These are phyloP conservation scores for Cocos nucifera DNA, from an alignment of 176 grass and related monocot genomes.

Conservation along the genomic window DNA sequence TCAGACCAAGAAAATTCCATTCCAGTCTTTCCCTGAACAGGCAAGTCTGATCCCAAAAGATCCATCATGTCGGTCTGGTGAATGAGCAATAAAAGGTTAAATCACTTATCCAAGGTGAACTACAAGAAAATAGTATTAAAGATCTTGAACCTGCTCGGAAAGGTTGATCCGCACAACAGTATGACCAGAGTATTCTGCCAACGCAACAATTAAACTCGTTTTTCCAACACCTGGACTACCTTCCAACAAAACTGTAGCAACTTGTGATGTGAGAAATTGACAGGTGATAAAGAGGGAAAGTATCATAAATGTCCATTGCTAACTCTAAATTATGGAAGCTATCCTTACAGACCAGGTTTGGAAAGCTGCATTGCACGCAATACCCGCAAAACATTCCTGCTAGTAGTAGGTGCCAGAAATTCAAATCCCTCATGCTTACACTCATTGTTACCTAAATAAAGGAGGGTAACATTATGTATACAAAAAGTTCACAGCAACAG, in stretches of 20 bases:
- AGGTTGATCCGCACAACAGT: constrained; percentile 84
- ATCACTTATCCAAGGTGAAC: neutral
- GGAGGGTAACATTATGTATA: neutral
- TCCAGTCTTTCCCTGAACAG: constrained; percentile 52
- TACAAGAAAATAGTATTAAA: neutral
- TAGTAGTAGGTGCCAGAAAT: constrained; percentile 69
- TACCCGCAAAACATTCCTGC: constrained; percentile 78
- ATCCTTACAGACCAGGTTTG: constrained; percentile 44
- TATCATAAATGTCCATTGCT: too few relatives aligned
- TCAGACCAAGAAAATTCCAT: constrained; percentile 96
- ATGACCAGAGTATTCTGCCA: constrained; percentile 74
- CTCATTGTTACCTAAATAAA: constrained; percentile 21
- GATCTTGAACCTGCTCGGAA: constrained; percentile 56
- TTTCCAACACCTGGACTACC: constrained; percentile 97
- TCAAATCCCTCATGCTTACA: constrained; percentile 55
- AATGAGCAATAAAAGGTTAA: neutral
- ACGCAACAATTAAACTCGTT: constrained; percentile 76
- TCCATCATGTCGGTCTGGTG: constrained; percentile 96
- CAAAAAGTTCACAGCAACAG: too few relatives aligned
- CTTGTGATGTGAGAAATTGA: neutral
- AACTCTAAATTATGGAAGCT: neutral
- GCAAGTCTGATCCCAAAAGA: constrained; percentile 90
- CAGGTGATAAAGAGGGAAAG: too few relatives aligned
- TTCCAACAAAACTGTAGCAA: constrained; percentile 63
- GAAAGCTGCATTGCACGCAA: constrained; percentile 82